Percentiles rank a stretch among this genome's conserved stretches.
phyloP scores from a whole-genome alignment of 176 grass and related monocot species.

The Eremochloa ophiuroides region DNA sequence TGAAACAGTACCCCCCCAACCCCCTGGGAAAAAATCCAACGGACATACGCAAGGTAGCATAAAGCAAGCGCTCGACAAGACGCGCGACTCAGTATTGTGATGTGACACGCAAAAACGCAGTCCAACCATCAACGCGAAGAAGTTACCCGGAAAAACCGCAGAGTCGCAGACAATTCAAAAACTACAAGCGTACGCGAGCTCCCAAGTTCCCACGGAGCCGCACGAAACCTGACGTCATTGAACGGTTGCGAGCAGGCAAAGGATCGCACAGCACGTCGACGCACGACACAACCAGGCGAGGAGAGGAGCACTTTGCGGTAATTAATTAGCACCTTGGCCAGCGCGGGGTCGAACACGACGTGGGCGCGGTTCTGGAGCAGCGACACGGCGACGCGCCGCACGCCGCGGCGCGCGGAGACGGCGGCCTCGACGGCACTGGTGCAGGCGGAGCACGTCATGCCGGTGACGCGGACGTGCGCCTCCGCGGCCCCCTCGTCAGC shows the following conservation, averaged over 20 bases:
- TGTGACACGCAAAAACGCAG: not conserved
- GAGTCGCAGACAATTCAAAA: not conserved
- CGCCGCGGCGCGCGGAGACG: conserved; percentile 54
- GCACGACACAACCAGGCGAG: not conserved
- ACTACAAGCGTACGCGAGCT: conserved; percentile 13
- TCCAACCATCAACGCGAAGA: not conserved
- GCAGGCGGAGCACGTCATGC: conserved; percentile 98
- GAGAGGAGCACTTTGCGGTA: not conserved
- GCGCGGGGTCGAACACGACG: conserved; percentile 79
- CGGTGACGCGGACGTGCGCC: conserved; percentile 69
- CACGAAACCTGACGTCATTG: not conserved
- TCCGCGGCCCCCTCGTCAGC: conserved; percentile 30
- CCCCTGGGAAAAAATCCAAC: not conserved
- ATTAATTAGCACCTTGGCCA: conserved; percentile 44
- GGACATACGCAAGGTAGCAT: not conserved
- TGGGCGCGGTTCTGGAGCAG: conserved; percentile 89
- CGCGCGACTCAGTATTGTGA: not conserved
- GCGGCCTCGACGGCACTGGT: conserved; percentile 81
- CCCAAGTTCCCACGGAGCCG: not conserved
- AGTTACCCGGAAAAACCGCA: not conserved
- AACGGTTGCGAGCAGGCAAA: not conserved
- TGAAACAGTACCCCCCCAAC: not conserved
- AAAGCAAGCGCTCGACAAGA: not conserved
- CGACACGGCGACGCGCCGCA: conserved; percentile 69
- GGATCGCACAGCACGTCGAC: not conserved